Base-by-base conservation (phyloP, 495 filamentous ascomycete species). In the Tuber microsphaerosporum region DNA sequence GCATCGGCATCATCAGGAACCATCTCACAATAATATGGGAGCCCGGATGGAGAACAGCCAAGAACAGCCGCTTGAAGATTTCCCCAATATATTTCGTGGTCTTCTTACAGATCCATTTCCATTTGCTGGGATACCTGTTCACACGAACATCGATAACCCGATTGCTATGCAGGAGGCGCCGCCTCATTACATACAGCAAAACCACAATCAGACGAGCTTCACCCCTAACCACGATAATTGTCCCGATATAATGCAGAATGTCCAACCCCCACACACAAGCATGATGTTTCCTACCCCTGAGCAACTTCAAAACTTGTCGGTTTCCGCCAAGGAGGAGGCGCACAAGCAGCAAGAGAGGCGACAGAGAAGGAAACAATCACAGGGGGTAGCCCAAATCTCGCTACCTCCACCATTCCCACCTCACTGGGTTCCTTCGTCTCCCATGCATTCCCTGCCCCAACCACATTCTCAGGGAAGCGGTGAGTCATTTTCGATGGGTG, bases 81-180 rank as follows among this genome's bases (percentile, higher is more conserved):
- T 77, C 41, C 74, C 80, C 3, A 74, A 81, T 43, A 22, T 79
- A 72, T 82, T 82, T 42, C 80, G 80, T 45, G 74, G 74, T 20
- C 26, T 81, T 39, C 70, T 81, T 17, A 72, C 46, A 42, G 75
- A 75, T 19, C 72, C 76, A 26, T 82, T 82, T 70, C 72, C 79
- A 31, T 75, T 81, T 41, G 65, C 74, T 26, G 79, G 74, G 41
- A 81, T 81, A 34, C 74, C 80, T 34, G 75, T 81, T 45, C 74
- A 81, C 48, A 79, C 73, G 1, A 74, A 76, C 26, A 81, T 75
- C 56, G 80, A 82, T 34, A 77, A 82, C 41, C 48, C 69, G 14
- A 72, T 79, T 16, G 34, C 73, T 8, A 81, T 81, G 76, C 79
- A 81, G 65, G 75, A 61, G 26, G 71, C 72, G 17, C 26, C 26